These are phyloP conservation scores for Phytophthora kernoviae DNA, from an alignment of 352 stramenopile species.

Conservation along the genomic window DNA sequence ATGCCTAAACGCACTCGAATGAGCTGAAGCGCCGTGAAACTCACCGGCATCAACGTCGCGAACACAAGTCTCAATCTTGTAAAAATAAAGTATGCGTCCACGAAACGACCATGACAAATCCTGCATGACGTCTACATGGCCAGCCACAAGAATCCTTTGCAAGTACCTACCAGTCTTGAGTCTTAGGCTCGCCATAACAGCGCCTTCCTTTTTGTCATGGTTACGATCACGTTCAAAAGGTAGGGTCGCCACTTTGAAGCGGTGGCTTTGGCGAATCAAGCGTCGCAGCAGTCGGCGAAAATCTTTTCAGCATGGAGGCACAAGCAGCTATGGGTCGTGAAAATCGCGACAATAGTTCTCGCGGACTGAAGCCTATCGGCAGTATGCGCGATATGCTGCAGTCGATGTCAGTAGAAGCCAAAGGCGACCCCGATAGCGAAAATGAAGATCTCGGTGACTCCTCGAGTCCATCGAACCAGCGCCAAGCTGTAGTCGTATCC, in stretches of 20 bases:
- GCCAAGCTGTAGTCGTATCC: conserved; percentile 27
- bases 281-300: conserved; percentile 12
- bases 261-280: conserved; percentile 3
- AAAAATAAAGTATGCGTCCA: conserved; percentile 20
- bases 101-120: conserved; percentile 8
- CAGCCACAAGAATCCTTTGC: no score
- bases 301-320: conserved; percentile 11
- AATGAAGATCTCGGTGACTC: conserved; percentile 14
- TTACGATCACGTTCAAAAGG: no score
- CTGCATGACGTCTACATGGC: no score
- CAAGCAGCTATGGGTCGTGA: conserved; percentile 8
- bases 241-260: no score
- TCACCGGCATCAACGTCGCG: background rate
- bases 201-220: no score
- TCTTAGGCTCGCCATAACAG: no score
- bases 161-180: no score
- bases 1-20: background rate
- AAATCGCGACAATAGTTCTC: background rate
- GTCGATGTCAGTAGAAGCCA: background rate
- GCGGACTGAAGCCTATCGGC: background rate
- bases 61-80: conserved; percentile 1
- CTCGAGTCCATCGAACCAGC: conserved; percentile 13
- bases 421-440: conserved; percentile 17
- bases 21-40: conserved; percentile 5
- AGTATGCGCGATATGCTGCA: conserved; percentile 8